Conservation (phyloP, 805 yeast species). For the Candida chauliodis region DNA sequence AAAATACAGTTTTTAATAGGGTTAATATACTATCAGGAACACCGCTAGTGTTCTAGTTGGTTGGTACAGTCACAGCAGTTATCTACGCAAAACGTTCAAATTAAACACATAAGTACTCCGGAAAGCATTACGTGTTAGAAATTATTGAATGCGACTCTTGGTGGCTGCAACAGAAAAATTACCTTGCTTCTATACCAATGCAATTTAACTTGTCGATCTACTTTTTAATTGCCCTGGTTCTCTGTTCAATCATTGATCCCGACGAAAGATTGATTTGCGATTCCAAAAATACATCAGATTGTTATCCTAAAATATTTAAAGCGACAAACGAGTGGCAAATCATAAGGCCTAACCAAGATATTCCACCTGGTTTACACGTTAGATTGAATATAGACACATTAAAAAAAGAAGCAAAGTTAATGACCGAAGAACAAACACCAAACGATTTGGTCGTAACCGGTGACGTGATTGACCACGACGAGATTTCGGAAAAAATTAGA, state of each 20-base stretch:
- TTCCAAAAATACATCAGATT: slow-evolving; percentile 38
- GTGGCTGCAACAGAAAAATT: neutral
- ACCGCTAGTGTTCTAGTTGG: too few relatives aligned
- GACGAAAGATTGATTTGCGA: slow-evolving; percentile 5
- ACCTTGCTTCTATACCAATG: neutral
- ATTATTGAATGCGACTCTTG: neutral
- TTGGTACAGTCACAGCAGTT: too few relatives aligned
- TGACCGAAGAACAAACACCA: slow-evolving; percentile 24
- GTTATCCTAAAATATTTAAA: slow-evolving; percentile 46
- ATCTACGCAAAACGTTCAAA: too few relatives aligned
- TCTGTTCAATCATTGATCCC: slow-evolving; percentile 1
- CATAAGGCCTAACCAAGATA: slow-evolving; percentile 65
- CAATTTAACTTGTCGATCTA: neutral
- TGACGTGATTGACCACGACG: slow-evolving; percentile 6
- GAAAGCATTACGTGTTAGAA: neutral
- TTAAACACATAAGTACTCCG: too few relatives aligned
- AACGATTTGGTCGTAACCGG: slow-evolving; percentile 6
- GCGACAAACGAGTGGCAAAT: slow-evolving; percentile 69
- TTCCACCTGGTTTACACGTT: slow-evolving; percentile 80
- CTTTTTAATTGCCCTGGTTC: neutral
- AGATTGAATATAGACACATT: slow-evolving; percentile 73
- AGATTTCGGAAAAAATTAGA: neutral
- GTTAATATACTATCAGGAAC: too few relatives aligned
- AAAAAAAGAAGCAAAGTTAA: slow-evolving; percentile 61
- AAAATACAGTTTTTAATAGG: too few relatives aligned